Evolutionary conservation across 2,329 filamentous ascomycete species (phyloP), one percentile per base, ranked within the genome.

Genomic region (Fusarium sp.): DNA sequence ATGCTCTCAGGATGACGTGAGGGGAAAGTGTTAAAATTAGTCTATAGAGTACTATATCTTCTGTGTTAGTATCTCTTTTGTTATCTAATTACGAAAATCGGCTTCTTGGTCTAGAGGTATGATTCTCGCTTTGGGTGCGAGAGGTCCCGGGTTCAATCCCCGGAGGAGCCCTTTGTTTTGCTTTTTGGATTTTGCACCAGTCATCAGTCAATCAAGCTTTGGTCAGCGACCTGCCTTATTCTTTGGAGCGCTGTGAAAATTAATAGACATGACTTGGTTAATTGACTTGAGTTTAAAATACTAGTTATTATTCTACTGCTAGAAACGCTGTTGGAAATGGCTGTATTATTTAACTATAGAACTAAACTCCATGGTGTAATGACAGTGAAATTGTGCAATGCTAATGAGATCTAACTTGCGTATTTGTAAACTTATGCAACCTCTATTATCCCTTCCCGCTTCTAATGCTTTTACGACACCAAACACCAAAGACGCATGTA

Each of bases 71-170:
- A 2, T 0, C 5, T 2, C 0, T 0, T 6, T 0, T 41, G 2
- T 0, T 20, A 47, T 24, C 22, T 17, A 2, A 32, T 8, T 26
- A n/a, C 15, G 14, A 28, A 41, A n/a, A 36, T 47, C 3, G 70
- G 70, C 70, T 72, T 63, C 62, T 70, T 73, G 70, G 70, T 73
- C 70, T 73, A 73, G 70, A 44, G 56, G 70, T 73, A 73, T 73
- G 70, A 73, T 73, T 73, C 70, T 36, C 18, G 66, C 70, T 73
- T 73, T 73, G 70, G 70, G 70, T 84, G 83, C 83, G 78, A 81
- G 83, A 84, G 83, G 83, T 83, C 83, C 82, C 83, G 83, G 82
- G 83, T 84, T 84, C 83, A 82, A 84, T 83, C 81, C 83, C 81
- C 83, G 83, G 83, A 81, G 66, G 70, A 72, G 70, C 70, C 70